Percentiles rank a stretch among this genome's conserved stretches.
These are phyloP conservation scores for Eucalyptus erythrocorys DNA, from an alignment of 345 rosid genomes.

Conservation along the genomic window DNA sequence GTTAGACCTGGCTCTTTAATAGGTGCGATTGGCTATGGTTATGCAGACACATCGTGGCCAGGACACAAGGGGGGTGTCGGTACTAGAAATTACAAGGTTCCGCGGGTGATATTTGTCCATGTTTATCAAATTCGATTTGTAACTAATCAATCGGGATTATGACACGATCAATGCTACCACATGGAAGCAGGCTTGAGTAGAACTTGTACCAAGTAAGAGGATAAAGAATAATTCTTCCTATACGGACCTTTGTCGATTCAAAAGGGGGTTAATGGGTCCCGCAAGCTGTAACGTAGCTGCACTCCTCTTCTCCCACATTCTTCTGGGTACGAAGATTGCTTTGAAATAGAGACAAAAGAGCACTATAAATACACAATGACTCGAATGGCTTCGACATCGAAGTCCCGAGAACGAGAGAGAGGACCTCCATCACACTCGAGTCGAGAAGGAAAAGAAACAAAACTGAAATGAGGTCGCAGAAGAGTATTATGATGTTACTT, in stretches of 20 bases:
- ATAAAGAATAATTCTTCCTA: background rate
- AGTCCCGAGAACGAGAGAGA: background rate
- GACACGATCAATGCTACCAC: background rate
- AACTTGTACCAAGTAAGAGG: background rate
- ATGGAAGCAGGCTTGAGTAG: background rate
- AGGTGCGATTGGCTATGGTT: background rate
- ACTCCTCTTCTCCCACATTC: background rate
- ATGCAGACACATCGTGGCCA: background rate
- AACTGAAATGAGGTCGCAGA: background rate
- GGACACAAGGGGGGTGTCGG: background rate
- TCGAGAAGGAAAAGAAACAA: background rate
- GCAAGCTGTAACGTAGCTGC: background rate
- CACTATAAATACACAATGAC: background rate
- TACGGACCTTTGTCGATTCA: background rate
- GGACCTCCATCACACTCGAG: background rate
- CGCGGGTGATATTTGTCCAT: background rate
- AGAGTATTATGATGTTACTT: background rate
- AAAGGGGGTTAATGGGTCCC: background rate
- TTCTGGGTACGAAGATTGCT: background rate
- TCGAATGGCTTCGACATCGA: background rate
- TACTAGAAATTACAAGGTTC: background rate
- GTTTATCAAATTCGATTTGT: background rate
- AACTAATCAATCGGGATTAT: background rate
- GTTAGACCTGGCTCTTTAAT: background rate
- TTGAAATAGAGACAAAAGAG: background rate